A percentile compares a stretch with the other conserved stretches of the same genome.
phyloP scores from a whole-genome alignment of 2,329 filamentous ascomycete genomes.

The Colletotrichum gigasporum region DNA sequence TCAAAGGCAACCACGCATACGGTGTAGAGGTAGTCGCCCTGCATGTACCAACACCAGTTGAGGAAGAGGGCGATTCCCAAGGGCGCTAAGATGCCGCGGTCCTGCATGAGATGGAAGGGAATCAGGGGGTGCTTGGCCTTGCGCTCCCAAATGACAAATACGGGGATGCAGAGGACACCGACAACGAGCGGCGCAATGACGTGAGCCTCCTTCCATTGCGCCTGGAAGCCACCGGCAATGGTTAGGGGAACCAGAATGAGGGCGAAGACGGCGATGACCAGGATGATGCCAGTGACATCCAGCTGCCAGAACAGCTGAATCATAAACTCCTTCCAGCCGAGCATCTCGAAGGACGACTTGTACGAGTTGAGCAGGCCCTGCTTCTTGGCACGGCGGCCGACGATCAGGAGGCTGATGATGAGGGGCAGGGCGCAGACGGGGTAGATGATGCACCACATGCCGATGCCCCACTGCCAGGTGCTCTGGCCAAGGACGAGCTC shows the following conservation, averaged over 20 bases:
- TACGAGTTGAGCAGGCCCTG: conserved; percentile 54
- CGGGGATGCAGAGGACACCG: conserved; percentile 57
- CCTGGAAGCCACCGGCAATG: conserved; percentile 52
- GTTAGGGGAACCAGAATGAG: conserved; percentile 56
- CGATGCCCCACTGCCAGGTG: conserved; percentile 70
- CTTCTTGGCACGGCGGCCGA: conserved; percentile 61
- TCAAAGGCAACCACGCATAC: conserved; percentile 70
- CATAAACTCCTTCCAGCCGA: conserved; percentile 43
- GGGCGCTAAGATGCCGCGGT: conserved; percentile 71
- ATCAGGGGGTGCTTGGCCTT: conserved; percentile 62
- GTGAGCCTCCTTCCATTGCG: conserved; percentile 47
- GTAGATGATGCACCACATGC: conserved; percentile 73
- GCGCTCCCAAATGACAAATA: conserved; percentile 60
- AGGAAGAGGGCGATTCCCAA: conserved; percentile 66
- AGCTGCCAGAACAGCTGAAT: conserved; percentile 57
- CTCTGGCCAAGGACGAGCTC: conserved; percentile 56
- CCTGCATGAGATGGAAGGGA: conserved; percentile 68
- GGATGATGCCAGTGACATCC: conserved; percentile 54
- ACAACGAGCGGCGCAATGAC: conserved; percentile 56
- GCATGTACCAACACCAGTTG: conserved; percentile 69
- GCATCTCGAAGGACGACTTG: conserved; percentile 42
- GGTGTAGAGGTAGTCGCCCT: conserved; percentile 72
- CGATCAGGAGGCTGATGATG: conserved; percentile 59
- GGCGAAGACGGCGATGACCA: conserved; percentile 56
- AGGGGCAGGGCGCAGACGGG: conserved; percentile 63